Percentiles rank a stretch among this genome's conserved stretches.
phyloP scores from a whole-genome alignment of 2,329 filamentous ascomycete genomes.

The Akanthomyces muscarius region DNA sequence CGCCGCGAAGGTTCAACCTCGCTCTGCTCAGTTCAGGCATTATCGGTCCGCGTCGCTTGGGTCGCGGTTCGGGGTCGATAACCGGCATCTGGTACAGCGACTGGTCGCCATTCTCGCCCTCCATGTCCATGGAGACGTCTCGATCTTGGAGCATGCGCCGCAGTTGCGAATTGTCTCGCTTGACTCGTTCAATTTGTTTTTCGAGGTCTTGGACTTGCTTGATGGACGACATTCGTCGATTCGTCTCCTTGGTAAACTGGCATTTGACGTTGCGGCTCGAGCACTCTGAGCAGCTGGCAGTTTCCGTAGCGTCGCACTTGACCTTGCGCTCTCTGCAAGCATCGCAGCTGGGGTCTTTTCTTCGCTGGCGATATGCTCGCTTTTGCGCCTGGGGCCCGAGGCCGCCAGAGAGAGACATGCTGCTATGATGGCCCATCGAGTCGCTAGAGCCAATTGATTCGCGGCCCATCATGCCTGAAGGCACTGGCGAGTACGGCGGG shows the following conservation, averaged over 20 bases:
- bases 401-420: conserved; percentile 27
- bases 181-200: conserved; percentile 78
- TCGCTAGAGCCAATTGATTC: conserved; percentile 59
- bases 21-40: conserved; percentile 68
- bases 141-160: conserved; percentile 58
- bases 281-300: conserved; percentile 93
- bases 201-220: conserved; percentile 98
- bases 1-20: conserved; percentile 66
- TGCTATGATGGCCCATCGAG: conserved; percentile 52
- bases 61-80: conserved; percentile 62
- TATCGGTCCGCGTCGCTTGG: conserved; percentile 55
- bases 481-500: conserved; percentile 51
- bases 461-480: conserved; percentile 47
- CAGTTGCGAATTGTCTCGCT: conserved; percentile 73
- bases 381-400: conserved; percentile 65
- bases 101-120: conserved; percentile 46
- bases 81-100: conserved; percentile 56
- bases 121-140: conserved; percentile 47
- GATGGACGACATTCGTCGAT: conserved; percentile 97
- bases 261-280: conserved; percentile 95
- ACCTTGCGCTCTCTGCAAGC: conserved; percentile 84
- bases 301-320: conserved; percentile 95
- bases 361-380: conserved; percentile 85
- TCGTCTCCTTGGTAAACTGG: conserved; percentile 98
- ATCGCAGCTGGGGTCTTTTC: conserved; percentile 97